These are phyloP conservation scores for Boletus fagicola DNA, from an alignment of 768 basidiomycete genomes.

Conservation along the genomic window DNA sequence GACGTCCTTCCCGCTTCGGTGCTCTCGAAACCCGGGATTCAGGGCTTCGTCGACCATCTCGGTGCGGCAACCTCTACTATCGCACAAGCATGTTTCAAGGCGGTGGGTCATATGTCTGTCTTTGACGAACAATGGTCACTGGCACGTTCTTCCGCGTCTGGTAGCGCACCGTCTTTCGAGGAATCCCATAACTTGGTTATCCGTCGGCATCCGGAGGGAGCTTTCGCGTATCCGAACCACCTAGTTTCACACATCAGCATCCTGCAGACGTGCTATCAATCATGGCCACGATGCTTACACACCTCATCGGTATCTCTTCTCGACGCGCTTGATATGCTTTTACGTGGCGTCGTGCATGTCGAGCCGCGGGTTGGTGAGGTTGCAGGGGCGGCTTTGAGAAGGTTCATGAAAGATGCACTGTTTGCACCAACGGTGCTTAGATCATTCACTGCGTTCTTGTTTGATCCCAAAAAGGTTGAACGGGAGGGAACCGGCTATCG, in stretches of 20 bases:
- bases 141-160: constrained; percentile 41
- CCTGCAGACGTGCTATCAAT: constrained; percentile 73
- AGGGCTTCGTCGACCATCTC: constrained; percentile 68
- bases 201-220: constrained; percentile 62
- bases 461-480: constrained; percentile 61
- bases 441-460: constrained; percentile 69
- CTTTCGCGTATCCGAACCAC: constrained; percentile 64
- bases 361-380: constrained; percentile 73
- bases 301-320: constrained; percentile 47
- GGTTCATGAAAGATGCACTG: constrained; percentile 63
- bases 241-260: constrained; percentile 64
- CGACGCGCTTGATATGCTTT: constrained; percentile 73
- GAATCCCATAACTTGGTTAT: constrained; percentile 68
- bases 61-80: constrained; percentile 56
- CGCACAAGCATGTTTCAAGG: constrained; percentile 55
- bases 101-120: constrained; percentile 73
- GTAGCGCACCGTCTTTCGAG: constrained; percentile 52
- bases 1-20: constrained; percentile 56
- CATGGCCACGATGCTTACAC: constrained; percentile 81
- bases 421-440: constrained; percentile 59
- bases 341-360: constrained; percentile 81
- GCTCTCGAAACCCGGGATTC: constrained; percentile 62
- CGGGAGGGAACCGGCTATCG: constrained; percentile 63
- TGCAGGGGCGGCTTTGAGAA: constrained; percentile 63
- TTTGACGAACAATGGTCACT: constrained; percentile 84